Base-by-base conservation (phyloP, 805 yeast species). In the Candida nitratophila region DNA sequence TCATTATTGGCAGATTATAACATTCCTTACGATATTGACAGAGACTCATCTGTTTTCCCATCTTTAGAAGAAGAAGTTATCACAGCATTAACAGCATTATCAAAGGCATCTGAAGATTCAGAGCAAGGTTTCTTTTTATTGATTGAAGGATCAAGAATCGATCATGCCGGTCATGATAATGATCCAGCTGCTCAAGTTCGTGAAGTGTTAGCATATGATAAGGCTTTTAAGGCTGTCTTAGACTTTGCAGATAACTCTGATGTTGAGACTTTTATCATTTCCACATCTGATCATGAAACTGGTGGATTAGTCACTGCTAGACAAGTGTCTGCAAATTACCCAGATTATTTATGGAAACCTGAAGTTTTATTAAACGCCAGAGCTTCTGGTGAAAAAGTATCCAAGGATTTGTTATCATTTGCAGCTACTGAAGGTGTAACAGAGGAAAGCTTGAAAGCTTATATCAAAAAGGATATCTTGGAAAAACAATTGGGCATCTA, bases 181-280 rank as follows among this genome's bases (percentile, higher is more conserved):
- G 97, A 90, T 61, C 91, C 97, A 11, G 91, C 91, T 7, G 96
- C 96, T 9, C 96, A 89, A 66, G 96, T 86, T 6, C 74, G 89
- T 56, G 97, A 90, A 64, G 91, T 87, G 4, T 68, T 89, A 53
- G 96, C 95, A 2, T 90, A 80, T 61, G 95, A 86, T 60, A 79
- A 77, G 47, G 89, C 96, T 3, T 87, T 86, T 65, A 63, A 74
- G 48, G 84, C 86, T 11, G 96, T 83, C 2, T 64, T 77, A 43
- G 78, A 85, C 36, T 88, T 79, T 60, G 86, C 83, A 33, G 79
- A 83, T 52, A 59, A 70, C 9, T 57, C 84, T 2, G 87, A 84
- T 41, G 79, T 76, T 12, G 96, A 88, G 53, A 87, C 96, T 3
- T 69, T 84, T 38, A 74, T 87, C 35, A 70, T 90, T 36, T 79